Evolutionary conservation across 2,329 filamentous ascomycete genomes (phyloP).

Genomic region (Knufia petricola): DNA sequence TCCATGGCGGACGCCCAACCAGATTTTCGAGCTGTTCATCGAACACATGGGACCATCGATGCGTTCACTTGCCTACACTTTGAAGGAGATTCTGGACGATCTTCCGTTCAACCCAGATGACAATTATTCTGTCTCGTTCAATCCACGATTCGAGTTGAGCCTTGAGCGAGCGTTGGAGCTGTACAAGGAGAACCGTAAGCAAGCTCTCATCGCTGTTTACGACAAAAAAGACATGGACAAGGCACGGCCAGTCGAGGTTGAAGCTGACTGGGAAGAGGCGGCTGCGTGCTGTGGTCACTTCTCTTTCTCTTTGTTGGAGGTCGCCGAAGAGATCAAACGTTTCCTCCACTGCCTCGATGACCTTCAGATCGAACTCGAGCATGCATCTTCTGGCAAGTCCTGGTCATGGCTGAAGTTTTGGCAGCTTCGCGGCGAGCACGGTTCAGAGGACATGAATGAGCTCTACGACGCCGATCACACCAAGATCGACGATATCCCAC

Average conservation of each 20-base stretch:
- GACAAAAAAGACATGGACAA: slow-evolving; percentile 63
- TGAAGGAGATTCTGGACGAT: slow-evolving; percentile 80
- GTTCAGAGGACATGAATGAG: neutral
- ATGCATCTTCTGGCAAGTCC: slow-evolving; percentile 50
- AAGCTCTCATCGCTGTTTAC: slow-evolving; percentile 72
- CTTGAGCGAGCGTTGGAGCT: slow-evolving; percentile 69
- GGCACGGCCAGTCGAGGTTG: slow-evolving; percentile 60
- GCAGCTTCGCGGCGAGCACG: slow-evolving; percentile 33
- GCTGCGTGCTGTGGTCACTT: slow-evolving; percentile 97
- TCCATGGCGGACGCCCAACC: slow-evolving; percentile 53
- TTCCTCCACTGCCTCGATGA: slow-evolving; percentile 81
- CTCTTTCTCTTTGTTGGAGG: slow-evolving; percentile 80
- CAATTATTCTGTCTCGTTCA: slow-evolving; percentile 60
- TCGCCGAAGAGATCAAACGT: slow-evolving; percentile 77
- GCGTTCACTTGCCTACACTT: slow-evolving; percentile 86
- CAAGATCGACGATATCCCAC: neutral
- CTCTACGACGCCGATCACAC: neutral
- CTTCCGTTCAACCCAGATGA: slow-evolving; percentile 66
- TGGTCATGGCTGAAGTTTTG: slow-evolving; percentile 89
- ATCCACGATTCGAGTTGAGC: slow-evolving; percentile 70
- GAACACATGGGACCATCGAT: slow-evolving; percentile 81
- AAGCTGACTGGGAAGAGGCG: slow-evolving; percentile 93
- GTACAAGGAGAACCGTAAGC: slow-evolving; percentile 65
- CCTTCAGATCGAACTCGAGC: slow-evolving; percentile 58
- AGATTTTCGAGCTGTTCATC: slow-evolving; percentile 90